Base-by-base conservation (phyloP, 768 basidiomycete species). In the Russula olivacea region DNA sequence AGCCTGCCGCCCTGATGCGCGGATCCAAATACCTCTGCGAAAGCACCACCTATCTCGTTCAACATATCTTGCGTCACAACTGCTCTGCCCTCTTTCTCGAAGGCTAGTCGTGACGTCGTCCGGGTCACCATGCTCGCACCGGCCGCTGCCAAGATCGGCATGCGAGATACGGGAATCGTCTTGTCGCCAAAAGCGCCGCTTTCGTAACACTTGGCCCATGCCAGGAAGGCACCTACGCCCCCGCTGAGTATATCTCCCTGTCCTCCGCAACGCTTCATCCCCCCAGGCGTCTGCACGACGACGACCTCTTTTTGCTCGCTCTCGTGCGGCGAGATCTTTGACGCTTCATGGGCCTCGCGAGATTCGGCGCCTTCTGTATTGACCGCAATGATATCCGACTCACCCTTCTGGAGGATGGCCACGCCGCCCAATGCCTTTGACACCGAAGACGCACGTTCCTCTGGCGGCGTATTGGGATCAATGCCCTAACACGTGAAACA, bases 231-330 rank as follows among this genome's bases (percentile, higher is more conserved):
- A 0, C 94, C 97, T 11, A 93, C 88, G 49, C 82, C 79, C 14
- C 97, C 97, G 69, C 88, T 89, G 59, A 98, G 73, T 41, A 99
- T 85, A 74, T 99, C 97, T 0, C 97, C 97, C 72, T 98, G 97
- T 1, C 97, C 97, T 14, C 97, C 96, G 69, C 93, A 95, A 59
- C 97, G 78, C 76, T 96, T 96, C 69, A 91, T 68, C 1, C 96
- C 94, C 1, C 97, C 97, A 58, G 83, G 76, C 0, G 80, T 75
- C 66, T 89, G 85, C 32, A 89, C 84, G 4, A 93, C 76, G 28
- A 83, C 72, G 0, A 77, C 79, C 67, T 83, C 79, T 0, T 74
- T 76, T 11, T 74, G 76, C 56, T 72, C 74, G 32, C 80, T 43
- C 56, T 78, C 69, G 12, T 61, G 30, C 5, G 34, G 53, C 23